Base-by-base conservation (phyloP, 148 eudicot species). In the Persicaria maculosa region DNA sequence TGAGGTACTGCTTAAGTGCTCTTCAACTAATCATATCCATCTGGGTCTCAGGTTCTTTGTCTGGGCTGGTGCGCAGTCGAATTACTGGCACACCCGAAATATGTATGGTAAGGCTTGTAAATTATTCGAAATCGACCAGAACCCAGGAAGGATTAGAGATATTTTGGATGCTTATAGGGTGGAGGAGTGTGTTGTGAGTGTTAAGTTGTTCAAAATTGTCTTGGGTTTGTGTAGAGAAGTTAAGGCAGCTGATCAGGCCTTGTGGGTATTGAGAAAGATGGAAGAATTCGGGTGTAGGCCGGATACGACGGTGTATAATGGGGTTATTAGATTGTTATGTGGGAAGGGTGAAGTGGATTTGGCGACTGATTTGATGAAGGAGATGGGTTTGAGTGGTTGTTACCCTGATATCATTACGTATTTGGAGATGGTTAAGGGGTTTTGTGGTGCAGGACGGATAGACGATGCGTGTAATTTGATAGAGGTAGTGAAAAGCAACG, bases 261-360 rank as follows among this genome's bases (percentile, higher is more conserved):
- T 93, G 79, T 84, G 89, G 93, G 93, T 93, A 47, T 81, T 91
- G 87, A 86, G 86, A 84, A 87, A 84, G 67, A 93, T 91, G 95
- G 84, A 73, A 73, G 95, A 87, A 22, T 79, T 85, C 78, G 64
- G 74, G 25, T 86, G 94, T 76, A 74, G 73, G 77, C 91, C 95
- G 22, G 95, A 93, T 75, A 85, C 95, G 4, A 81, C 83, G 9
- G 76, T 87, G 68, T 91, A 88, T 62, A 91, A 91, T 81, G 85
- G 85, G 73, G 90, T 89, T 70, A 86, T 93, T 25, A 76, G 90
- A 73, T 69, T 91, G 84, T 83, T 43, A 9, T 22, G 73, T 36
- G 78, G 48, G 43, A 68, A 75, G 72, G 64, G 72, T 31, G 73
- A 43, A 7, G 3, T 75, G 72, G 72, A 75, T 75, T 15, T 43